A percentile compares a stretch with the other conserved stretches of the same genome.
phyloP scores from a whole-genome alignment of 2,329 filamentous ascomycete genomes.

The Ophiocordyceps camponoti-floridani region DNA sequence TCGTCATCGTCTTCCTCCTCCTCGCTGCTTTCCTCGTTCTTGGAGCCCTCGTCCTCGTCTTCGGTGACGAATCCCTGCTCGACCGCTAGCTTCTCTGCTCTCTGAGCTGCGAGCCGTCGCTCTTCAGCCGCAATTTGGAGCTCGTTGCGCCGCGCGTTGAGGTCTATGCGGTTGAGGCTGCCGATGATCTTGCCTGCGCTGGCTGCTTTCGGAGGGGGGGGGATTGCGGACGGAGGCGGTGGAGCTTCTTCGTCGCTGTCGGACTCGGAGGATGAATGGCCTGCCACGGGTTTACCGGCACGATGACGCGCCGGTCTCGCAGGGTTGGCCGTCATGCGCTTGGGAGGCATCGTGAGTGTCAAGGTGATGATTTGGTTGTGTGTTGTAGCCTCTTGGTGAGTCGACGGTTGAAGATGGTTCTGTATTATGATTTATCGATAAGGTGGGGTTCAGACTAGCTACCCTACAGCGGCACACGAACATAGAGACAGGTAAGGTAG shows the following conservation, averaged over 20 bases:
- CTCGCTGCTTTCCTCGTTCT: conserved; percentile 25
- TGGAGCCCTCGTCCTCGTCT: too few relatives aligned
- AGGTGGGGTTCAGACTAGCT: background rate
- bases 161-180: conserved; percentile 32
- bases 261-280: conserved; percentile 34
- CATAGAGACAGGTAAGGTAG: too few relatives aligned
- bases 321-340: conserved; percentile 89
- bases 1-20: conserved; percentile 13
- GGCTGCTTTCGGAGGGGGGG: conserved; percentile 37
- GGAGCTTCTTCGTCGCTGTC: conserved; percentile 24
- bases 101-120: conserved; percentile 27
- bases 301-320: conserved; percentile 64
- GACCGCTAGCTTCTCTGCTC: conserved; percentile 30
- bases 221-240: conserved; percentile 16
- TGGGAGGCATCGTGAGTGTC: conserved; percentile 37
- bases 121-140: conserved; percentile 26
- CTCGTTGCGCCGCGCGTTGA: conserved; percentile 26
- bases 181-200: conserved; percentile 39
- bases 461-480: background rate
- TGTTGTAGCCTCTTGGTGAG: too few relatives aligned
- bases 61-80: conserved; percentile 49
- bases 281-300: conserved; percentile 57
- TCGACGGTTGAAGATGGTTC: background rate
- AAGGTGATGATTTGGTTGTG: conserved; percentile 1
- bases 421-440: background rate